Base-by-base conservation (phyloP, 306 rosid species). In the Hippophae tibetana region DNA sequence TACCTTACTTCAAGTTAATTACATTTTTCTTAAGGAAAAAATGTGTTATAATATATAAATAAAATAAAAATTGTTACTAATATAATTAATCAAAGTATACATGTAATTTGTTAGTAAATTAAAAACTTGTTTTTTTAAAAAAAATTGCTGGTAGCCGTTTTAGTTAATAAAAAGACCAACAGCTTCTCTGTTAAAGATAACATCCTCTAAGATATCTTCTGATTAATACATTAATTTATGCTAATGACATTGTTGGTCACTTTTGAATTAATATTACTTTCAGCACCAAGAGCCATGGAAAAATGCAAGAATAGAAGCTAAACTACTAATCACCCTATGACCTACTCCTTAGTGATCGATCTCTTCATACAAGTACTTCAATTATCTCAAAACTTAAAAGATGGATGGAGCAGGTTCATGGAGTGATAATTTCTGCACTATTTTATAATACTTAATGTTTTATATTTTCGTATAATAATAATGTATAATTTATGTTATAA, bases 251-350 rank as follows among this genome's bases (percentile, higher is more conserved):
- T 31, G 38, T 31, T 31, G 38, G 5, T 31, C 38, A 2, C 3
- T 31, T 26, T 12, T 62, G 12, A 63, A 47, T 6, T 54, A 5
- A 54, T 11, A 13, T 42, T 27, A 45, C 3, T 58, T 69, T 68
- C 96, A 90, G 97, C 97, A 52, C 96, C 97, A 67, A 87, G 84
- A 67, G 84, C 83, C 43, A 64, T 83, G 95, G 95, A 85, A 74
- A 90, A 87, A 57, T 85, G 84, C 84, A 90, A 81, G 84, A 87
- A 83, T 72, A 74, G 84, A 54, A 79, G 84, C 74, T 85, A 75
- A 84, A 69, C 46, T 12, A 64, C 51, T 23, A 66, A 76, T 56
- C 62, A 3, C 65, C 45, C 7, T 72, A 47, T 66, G 42, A 59
- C 73, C 82, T 74, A 76, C 79, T 73, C 82, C 58, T 73, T 62